Conservation (phyloP, 352 stramenopile genomes). For the Phytopythium kandeliae region DNA sequence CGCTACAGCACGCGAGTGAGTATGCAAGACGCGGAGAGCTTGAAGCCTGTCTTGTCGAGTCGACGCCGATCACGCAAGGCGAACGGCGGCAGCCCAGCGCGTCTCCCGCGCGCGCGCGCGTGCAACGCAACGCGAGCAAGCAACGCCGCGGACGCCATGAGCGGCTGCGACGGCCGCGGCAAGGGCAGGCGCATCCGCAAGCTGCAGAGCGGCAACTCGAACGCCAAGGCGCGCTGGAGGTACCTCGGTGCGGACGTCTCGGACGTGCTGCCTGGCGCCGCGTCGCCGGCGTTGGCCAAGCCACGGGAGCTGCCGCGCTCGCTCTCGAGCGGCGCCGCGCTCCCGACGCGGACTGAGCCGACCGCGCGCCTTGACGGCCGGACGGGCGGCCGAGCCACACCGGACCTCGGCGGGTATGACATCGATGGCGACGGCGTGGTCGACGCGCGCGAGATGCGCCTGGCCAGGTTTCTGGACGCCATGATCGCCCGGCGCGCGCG, state of each 20-base stretch:
- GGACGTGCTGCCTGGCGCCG: conserved; percentile 27
- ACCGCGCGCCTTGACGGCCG: not conserved
- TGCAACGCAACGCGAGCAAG: no score
- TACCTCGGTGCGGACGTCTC: conserved; percentile 40
- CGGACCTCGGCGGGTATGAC: conserved; percentile 28
- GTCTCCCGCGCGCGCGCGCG: no score
- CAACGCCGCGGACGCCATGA: conserved; percentile 16
- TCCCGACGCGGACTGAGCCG: conserved; percentile 6
- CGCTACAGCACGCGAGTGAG: not conserved
- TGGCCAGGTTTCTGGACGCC: conserved; percentile 54
- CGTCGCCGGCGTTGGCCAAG: conserved; percentile 10
- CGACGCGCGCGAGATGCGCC: conserved; percentile 59
- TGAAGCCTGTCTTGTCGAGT: no score
- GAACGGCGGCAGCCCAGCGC: no score
- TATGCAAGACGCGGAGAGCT: conserved; percentile 1
- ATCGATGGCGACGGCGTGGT: conserved; percentile 63
- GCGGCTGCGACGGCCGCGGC: conserved; percentile 21
- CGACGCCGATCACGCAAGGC: no score
- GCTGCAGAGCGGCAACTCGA: conserved; percentile 36
- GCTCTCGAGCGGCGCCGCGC: not conserved
- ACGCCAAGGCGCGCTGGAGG: conserved; percentile 44
- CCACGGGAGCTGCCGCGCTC: conserved; percentile 1
- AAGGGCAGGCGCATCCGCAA: conserved; percentile 57
- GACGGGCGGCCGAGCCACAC: not conserved
- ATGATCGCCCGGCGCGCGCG: conserved; percentile 37